A percentile compares a stretch with the other conserved stretches of the same genome.
phyloP scores from a whole-genome alignment of 257 asterid species.

The Jasminum sambac region DNA sequence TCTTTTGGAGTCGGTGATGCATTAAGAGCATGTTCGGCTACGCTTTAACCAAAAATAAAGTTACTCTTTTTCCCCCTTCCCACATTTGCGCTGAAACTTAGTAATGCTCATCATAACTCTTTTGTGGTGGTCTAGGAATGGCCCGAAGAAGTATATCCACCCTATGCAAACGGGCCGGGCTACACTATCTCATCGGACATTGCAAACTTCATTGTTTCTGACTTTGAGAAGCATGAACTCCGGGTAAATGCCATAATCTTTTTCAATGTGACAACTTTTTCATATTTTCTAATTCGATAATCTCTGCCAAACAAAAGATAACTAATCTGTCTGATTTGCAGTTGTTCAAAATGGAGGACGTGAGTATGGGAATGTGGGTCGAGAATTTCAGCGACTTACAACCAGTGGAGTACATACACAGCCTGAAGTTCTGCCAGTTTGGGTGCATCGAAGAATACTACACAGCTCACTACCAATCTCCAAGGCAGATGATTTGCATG shows the following conservation, averaged over 20 bases:
- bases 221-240: slow-evolving; percentile 55
- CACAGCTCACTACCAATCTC: slow-evolving; percentile 91
- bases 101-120: neutral
- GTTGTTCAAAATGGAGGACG: slow-evolving; percentile 98
- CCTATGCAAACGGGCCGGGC: slow-evolving; percentile 98
- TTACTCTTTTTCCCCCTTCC: neutral
- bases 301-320: neutral
- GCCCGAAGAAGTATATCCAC: slow-evolving; percentile 96
- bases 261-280: no score
- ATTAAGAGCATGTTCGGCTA: neutral
- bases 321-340: slow-evolving; percentile 25
- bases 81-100: neutral
- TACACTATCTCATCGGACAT: slow-evolving; percentile 82
- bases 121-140: slow-evolving; percentile 67
- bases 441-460: slow-evolving; percentile 83
- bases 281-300: no score
- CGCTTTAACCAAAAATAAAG: neutral
- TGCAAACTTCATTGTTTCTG: slow-evolving; percentile 63
- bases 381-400: slow-evolving; percentile 60
- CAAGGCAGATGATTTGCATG: slow-evolving; percentile 85
- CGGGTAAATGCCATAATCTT: slow-evolving; percentile 43
- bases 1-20: neutral
- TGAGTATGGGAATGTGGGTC: slow-evolving; percentile 98
- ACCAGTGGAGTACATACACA: slow-evolving; percentile 75
- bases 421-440: slow-evolving; percentile 91